A percentile compares a stretch with the other conserved stretches of the same genome.
Conservation (phyloP, 2,329 filamentous ascomycete species). For the Sporothrix mexicana region DNA sequence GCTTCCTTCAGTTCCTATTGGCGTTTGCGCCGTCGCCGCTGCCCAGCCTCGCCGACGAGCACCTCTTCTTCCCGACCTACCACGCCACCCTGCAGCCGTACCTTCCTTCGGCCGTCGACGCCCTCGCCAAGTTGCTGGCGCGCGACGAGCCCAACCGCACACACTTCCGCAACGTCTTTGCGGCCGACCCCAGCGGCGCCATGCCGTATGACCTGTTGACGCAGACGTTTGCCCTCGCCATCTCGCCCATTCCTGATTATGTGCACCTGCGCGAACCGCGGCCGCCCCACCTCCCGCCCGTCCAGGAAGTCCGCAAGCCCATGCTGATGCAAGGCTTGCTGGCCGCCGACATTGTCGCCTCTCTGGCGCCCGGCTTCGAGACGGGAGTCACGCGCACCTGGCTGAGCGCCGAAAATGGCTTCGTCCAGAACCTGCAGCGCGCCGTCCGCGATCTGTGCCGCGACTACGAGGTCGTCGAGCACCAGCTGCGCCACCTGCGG, state of each 20-base stretch:
- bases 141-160: conserved; percentile 91
- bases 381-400: conserved; percentile 75
- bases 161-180: conserved; percentile 82
- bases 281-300: conserved; percentile 64
- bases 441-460: conserved; percentile 75
- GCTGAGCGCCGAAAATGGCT: conserved; percentile 83
- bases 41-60: conserved; percentile 62
- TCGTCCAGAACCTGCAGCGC: conserved; percentile 78
- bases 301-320: conserved; percentile 84
- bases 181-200: conserved; percentile 67
- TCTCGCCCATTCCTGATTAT: conserved; percentile 78
- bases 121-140: conserved; percentile 87
- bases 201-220: conserved; percentile 82
- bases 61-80: conserved; percentile 79
- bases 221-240: conserved; percentile 82
- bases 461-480: conserved; percentile 55
- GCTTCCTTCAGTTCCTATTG: conserved; percentile 85
- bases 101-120: conserved; percentile 86
- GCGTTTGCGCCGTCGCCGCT: conserved; percentile 83
- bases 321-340: conserved; percentile 91
- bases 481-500: conserved; percentile 42
- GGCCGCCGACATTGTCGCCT: conserved; percentile 84
- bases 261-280: conserved; percentile 54
- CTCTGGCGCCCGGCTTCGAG: conserved; percentile 69
- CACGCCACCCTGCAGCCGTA: conserved; percentile 84